Conservation (phyloP, 176 grass and related monocot genomes). For the Urochloa ruziziensis region DNA sequence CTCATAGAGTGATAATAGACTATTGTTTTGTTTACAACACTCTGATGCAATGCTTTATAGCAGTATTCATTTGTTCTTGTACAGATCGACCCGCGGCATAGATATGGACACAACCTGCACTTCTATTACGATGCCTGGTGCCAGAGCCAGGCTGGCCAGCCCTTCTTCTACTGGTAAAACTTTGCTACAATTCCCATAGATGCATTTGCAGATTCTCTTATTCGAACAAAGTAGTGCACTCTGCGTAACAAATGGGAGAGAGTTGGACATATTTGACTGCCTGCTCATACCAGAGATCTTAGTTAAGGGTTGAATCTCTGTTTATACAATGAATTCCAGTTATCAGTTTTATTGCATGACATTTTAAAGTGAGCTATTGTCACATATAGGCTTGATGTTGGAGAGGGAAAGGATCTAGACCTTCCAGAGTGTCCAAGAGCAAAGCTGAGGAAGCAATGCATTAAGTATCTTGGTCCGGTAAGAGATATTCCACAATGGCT, state of each 20-base stretch:
- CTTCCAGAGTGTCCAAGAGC: constrained; percentile 63
- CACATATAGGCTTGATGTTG: constrained; percentile 74
- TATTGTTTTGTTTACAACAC: background rate
- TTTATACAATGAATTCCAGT: background rate
- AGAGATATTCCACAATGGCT: constrained; percentile 8
- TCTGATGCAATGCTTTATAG: background rate
- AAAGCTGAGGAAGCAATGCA: constrained; percentile 61
- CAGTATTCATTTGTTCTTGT: background rate
- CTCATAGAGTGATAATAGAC: background rate
- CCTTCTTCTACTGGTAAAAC: constrained; percentile 91
- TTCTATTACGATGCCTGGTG: constrained; percentile 72
- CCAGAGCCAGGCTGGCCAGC: constrained; percentile 68
- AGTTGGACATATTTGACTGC: background rate
- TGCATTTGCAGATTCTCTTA: background rate
- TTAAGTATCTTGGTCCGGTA: constrained; percentile 91
- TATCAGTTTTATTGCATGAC: background rate
- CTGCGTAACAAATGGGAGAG: background rate
- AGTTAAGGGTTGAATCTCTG: background rate
- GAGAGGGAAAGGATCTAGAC: constrained; percentile 69
- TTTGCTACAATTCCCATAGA: background rate
- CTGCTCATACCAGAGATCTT: background rate
- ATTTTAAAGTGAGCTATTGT: background rate
- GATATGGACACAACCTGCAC: constrained; percentile 77
- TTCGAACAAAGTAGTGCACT: background rate
- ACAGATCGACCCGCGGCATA: constrained; percentile 80